These are phyloP conservation scores for Xylariaceae sp. DNA, from an alignment of 2,329 filamentous ascomycete species.

Conservation along the genomic window DNA sequence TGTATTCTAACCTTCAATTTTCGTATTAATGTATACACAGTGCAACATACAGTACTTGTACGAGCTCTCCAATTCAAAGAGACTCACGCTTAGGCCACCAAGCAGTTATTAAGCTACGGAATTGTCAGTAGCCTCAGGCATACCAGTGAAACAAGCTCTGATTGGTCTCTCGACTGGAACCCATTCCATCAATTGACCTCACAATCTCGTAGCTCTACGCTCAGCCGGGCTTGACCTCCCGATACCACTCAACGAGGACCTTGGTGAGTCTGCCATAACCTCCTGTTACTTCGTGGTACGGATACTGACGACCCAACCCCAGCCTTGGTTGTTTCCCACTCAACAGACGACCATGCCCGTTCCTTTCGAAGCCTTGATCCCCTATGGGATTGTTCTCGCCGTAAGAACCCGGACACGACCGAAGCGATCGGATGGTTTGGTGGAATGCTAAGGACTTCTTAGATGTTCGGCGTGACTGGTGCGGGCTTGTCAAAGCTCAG, in stretches of 20 bases:
- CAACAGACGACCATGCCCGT: slow-evolving; percentile 46
- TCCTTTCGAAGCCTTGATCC: slow-evolving; percentile 59
- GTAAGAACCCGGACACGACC: slow-evolving; percentile 37
- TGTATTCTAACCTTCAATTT: too few relatives aligned
- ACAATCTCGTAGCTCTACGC: not conserved
- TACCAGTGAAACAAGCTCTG: too few relatives aligned
- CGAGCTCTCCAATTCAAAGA: too few relatives aligned
- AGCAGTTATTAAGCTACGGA: too few relatives aligned
- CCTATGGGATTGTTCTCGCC: slow-evolving; percentile 58
- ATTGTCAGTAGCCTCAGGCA: slow-evolving; percentile 1
- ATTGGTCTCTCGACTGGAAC: slow-evolving; percentile 1
- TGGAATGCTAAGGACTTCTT: slow-evolving; percentile 22
- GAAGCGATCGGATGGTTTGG: slow-evolving; percentile 10
- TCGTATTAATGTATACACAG: too few relatives aligned
- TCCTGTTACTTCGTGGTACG: too few relatives aligned
- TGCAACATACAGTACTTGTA: too few relatives aligned
- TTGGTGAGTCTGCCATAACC: not conserved
- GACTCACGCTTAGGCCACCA: slow-evolving; percentile 15
- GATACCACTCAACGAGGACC: not conserved
- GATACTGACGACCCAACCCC: slow-evolving; percentile 3
- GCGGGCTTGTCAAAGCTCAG: slow-evolving; percentile 53
- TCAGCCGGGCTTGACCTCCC: not conserved
- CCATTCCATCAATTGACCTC: slow-evolving; percentile 8
- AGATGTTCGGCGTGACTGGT: slow-evolving; percentile 61
- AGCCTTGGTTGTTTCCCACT: slow-evolving; percentile 11